A percentile compares a stretch with the other conserved stretches of the same genome.
Evolutionary conservation across 495 filamentous ascomycete species (phyloP).

Genomic region (Penicillium diatomitis): DNA sequence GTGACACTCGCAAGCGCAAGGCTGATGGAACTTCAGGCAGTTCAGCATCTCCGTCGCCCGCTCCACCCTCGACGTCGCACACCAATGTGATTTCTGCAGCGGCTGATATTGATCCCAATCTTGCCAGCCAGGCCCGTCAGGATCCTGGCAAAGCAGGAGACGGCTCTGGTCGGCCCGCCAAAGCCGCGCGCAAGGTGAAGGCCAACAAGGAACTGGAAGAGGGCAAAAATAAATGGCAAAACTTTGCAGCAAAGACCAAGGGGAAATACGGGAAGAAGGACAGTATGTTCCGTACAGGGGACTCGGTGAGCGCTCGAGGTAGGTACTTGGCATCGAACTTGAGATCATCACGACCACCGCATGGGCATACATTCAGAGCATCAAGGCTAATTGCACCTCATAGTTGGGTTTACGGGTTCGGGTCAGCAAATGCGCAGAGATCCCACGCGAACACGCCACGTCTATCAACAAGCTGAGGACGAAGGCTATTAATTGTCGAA

Average conservation of each 20-base stretch:
- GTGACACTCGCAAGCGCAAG: slow-evolving; percentile 75
- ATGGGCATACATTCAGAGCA: no score
- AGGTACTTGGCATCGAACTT: slow-evolving; percentile 8
- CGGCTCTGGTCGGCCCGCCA: slow-evolving; percentile 54
- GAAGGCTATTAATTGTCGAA: slow-evolving; percentile 38
- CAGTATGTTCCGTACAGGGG: slow-evolving; percentile 92
- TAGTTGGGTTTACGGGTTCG: slow-evolving; percentile 93
- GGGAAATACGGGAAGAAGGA: slow-evolving; percentile 79
- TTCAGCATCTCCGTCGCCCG: slow-evolving; percentile 38
- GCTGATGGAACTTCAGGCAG: slow-evolving; percentile 66
- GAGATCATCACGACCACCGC: no score
- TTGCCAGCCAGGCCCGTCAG: slow-evolving; percentile 60
- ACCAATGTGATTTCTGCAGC: slow-evolving; percentile 78
- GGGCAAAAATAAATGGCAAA: slow-evolving; percentile 90
- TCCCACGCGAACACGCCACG: slow-evolving; percentile 68
- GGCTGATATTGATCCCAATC: slow-evolving; percentile 70
- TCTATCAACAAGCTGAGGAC: slow-evolving; percentile 76
- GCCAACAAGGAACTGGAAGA: slow-evolving; percentile 82
- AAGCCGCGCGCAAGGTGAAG: slow-evolving; percentile 74
- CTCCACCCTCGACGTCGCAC: slow-evolving; percentile 16
- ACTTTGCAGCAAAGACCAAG: slow-evolving; percentile 76
- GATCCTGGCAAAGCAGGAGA: slow-evolving; percentile 60
- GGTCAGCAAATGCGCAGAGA: slow-evolving; percentile 94
- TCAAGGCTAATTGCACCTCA: slow-evolving; percentile 2
- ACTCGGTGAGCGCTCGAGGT: slow-evolving; percentile 81